A percentile compares a stretch with the other conserved stretches of the same genome.
phyloP scores from a whole-genome alignment of 2,329 filamentous ascomycete genomes.

The Phaeomoniella chlamydospora region DNA sequence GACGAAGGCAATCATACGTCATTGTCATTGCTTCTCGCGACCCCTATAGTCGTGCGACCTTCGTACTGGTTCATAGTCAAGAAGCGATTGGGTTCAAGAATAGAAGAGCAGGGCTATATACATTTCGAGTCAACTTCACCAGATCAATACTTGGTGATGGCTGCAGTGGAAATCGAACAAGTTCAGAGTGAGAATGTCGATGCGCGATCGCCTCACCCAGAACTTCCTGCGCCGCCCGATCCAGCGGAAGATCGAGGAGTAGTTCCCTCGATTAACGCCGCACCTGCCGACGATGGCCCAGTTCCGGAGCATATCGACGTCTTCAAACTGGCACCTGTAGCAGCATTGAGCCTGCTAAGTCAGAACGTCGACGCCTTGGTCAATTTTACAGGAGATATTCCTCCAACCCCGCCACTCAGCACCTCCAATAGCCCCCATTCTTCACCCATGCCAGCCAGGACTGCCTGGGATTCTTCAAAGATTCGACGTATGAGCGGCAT shows the following conservation, averaged over 20 bases:
- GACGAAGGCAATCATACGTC: neutral
- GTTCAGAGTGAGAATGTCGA: neutral
- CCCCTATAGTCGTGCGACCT: neutral
- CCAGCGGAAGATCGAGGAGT: conserved; percentile 12
- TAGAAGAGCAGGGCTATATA: neutral
- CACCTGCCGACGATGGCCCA: conserved; percentile 18
- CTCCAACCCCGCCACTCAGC: conserved; percentile 51
- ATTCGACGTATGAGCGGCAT: conserved; percentile 2
- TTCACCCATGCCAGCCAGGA: conserved; percentile 49
- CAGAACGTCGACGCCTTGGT: conserved; percentile 44
- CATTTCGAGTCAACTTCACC: no score
- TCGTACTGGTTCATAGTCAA: neutral
- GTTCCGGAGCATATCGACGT: conserved; percentile 42
- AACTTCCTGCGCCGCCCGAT: conserved; percentile 10
- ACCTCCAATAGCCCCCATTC: conserved; percentile 36
- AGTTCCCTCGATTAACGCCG: conserved; percentile 12
- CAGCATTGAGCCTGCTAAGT: conserved; percentile 68
- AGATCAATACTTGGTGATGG: no score
- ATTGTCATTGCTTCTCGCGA: neutral
- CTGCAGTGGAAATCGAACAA: no score
- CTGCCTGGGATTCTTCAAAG: conserved; percentile 11
- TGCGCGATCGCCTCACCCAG: conserved; percentile 3
- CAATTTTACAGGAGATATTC: conserved; percentile 46
- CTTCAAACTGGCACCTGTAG: conserved; percentile 55
- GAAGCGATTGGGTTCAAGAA: neutral